Evolutionary conservation across 129 eudicot genomes (phyloP).

Genomic region (Flaveria trinervia): DNA sequence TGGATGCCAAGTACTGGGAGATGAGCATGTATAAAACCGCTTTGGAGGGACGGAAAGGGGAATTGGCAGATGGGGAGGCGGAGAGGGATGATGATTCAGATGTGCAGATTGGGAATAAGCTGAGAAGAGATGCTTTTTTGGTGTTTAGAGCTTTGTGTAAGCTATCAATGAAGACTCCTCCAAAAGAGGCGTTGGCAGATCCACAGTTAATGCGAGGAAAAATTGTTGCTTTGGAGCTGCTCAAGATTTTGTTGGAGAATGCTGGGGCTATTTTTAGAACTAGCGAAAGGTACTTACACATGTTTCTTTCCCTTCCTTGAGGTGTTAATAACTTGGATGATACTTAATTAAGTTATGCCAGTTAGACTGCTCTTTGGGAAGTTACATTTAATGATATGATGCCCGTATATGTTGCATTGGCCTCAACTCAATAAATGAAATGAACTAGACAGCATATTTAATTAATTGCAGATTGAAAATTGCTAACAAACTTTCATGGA

Average conservation of each 20-base stretch:
- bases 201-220: conserved; percentile 92
- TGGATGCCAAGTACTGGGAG: conserved; percentile 99
- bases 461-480: background rate
- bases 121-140: conserved; percentile 93
- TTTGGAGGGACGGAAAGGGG: conserved; percentile 96
- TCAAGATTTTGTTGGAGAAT: conserved; percentile 95
- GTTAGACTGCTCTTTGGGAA: background rate
- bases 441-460: conserved; percentile 4
- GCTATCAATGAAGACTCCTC: conserved; percentile 97
- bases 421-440: background rate
- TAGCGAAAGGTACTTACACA: conserved; percentile 76
- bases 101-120: conserved; percentile 97
- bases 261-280: conserved; percentile 97
- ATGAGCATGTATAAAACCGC: conserved; percentile 99
- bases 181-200: conserved; percentile 82
- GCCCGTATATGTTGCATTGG: conserved; percentile 8
- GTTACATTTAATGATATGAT: background rate
- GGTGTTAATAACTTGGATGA: conserved; percentile 7
- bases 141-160: conserved; percentile 94
- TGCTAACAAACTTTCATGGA: background rate
- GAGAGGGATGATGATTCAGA: conserved; percentile 95
- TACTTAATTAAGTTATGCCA: background rate
- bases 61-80: conserved; percentile 81
- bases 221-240: conserved; percentile 95
- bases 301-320: background rate